Base-by-base conservation (phyloP, 768 basidiomycete species). In the Calvatia gigantea region DNA sequence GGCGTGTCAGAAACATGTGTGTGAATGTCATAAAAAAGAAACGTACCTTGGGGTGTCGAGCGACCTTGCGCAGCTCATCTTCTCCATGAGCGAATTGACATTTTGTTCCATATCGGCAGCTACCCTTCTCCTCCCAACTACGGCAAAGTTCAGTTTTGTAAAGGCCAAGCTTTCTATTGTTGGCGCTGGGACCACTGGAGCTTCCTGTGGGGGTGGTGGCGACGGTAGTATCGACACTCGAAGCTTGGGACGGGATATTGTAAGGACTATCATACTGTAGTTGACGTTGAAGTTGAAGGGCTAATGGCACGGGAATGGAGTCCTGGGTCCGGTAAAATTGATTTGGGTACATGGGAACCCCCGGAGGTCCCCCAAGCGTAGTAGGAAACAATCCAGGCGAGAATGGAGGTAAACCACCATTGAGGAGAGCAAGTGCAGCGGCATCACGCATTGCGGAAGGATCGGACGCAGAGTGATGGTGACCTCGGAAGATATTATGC, bases 51-150 rank as follows among this genome's bases (percentile, higher is more conserved):
- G 93, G 93, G 68, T 95, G 92, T 60, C 92, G 81, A 60, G 86
- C 69, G n/a, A 94, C 90, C 54, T 80, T 84, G 37, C 91, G 83
- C 29, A 94, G 76, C 69, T 95, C 93, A 0, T 92, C 89, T 66
- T 92, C 88, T 47, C 93, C 94, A 65, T 95, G 93, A 23, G 93
- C 93, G 67, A 95, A 95, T 68, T 95, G 93, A 66, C 93, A 95
- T 71, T 94, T 94, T 47, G 83, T 69, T 4, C 89, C 90, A 62
- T 95, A 95, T 31, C 93, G 80, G 67, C 91, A 94, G 14, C 82
- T 71, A 2, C 90, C 90, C 67, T 94, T 94, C 72, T 94, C 91
- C 68, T 94, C 91, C 91, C 92, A 94, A 67, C 92, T 94, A 59
- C 89, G 76, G 70, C 92, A 94, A 44, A 94, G 61, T 68, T 93